Evolutionary conservation across 2,329 filamentous ascomycete species (phyloP), one percentile per base, ranked within the genome.

Genomic region (Cercospora beticola): DNA sequence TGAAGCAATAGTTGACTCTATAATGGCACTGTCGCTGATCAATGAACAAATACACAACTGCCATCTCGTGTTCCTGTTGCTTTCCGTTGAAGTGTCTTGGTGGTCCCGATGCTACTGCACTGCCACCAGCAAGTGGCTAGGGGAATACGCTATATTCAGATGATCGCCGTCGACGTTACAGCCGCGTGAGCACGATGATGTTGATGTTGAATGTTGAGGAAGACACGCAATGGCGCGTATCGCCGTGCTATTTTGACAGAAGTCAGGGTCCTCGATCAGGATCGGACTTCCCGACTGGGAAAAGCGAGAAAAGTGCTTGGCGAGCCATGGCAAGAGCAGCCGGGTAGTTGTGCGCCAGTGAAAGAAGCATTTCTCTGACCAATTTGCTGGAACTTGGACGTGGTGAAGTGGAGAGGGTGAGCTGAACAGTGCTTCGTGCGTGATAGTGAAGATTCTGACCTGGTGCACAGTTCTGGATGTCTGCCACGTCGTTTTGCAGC

Each of bases 191-290:
- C 23, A n/a, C 56, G 8, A 31, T 26, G 30, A n/a, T 31, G 56
- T 58, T 33, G 56, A 59, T 59, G 56, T 33, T 59, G 56, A 59
- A 36, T 33, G 56, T 59, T 59, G 56, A 21, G 56, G 26, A 28
- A 33, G 56, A 59, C 30, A 58, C 56, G 56, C 26, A 30, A 33
- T 58, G 10, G 56, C 56, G 56, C 56, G 56, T 59, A 59, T 59
- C 56, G 30, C 56, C 56, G 28, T 59, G 56, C 56, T 59, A 59
- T 59, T 59, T 33, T 59, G 28, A 33, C 56, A 18, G 16, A 30
- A 18, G 26, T 23, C 28, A 21, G 56, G 56, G 28, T 59, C 56
- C 14, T 21, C 56, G 56, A 59, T 31, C 56, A 18, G 56, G 56
- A 59, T 59, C 56, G 56, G 28, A 59, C 56, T 59, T 18, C 56